Evolutionary conservation across 75 land plant species (phyloP).

Genomic region (Cupressus sempervirens): DNA sequence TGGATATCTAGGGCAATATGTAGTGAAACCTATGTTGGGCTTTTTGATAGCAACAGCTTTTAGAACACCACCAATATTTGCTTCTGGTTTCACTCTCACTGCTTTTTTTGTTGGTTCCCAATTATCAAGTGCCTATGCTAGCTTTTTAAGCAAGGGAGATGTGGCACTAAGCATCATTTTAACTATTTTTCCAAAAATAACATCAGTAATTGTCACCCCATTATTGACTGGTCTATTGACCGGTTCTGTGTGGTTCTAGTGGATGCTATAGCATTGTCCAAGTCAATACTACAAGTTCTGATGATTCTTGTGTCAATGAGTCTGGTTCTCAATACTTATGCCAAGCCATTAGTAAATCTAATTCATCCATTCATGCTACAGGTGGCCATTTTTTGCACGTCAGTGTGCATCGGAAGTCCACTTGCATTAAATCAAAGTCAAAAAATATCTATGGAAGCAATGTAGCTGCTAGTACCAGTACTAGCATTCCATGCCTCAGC

Average conservation of each 20-base stretch:
- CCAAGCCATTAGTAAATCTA: constrained; percentile 71
- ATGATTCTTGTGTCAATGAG: constrained; percentile 78
- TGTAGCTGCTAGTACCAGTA: constrained; percentile 63
- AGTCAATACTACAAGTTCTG: constrained; percentile 96
- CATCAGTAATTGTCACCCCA: constrained; percentile 83
- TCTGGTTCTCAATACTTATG: constrained; percentile 79
- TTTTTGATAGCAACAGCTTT: constrained; percentile 64
- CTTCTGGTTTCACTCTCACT: constrained; percentile 90
- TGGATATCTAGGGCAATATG: constrained; percentile 83
- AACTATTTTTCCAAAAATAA: constrained; percentile 72
- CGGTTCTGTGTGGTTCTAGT: constrained; percentile 97
- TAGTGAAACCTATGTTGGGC: constrained; percentile 81
- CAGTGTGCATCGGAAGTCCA: constrained; percentile 95
- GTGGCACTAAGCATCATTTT: constrained; percentile 89
- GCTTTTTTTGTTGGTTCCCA: constrained; percentile 93
- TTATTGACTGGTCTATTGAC: constrained; percentile 81
- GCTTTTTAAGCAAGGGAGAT: constrained; percentile 85
- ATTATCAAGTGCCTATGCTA: constrained; percentile 92
- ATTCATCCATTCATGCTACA: constrained; percentile 87
- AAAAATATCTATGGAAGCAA: constrained; percentile 66
- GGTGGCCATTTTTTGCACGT: constrained; percentile 94
- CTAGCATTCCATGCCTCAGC: constrained; percentile 74
- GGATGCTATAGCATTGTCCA: constrained; percentile 91
- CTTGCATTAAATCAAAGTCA: constrained; percentile 70
- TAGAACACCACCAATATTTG: constrained; percentile 57